phyloP scores from a whole-genome alignment of 768 basidiomycete species.

The Brasilioporus rufonigricans region DNA sequence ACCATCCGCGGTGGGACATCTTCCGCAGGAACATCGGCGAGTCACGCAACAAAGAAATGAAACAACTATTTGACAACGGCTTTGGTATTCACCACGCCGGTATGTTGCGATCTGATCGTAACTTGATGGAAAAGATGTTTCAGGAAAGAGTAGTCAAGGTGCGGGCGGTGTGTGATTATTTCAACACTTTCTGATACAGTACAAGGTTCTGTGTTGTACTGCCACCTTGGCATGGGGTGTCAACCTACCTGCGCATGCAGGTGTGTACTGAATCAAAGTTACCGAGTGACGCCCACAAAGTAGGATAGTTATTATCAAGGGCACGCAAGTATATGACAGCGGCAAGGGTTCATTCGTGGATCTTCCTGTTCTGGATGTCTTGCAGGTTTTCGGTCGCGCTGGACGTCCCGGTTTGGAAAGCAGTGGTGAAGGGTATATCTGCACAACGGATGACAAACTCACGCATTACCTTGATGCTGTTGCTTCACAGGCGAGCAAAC shows the following conservation, averaged over 20 bases:
- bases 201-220: slow-evolving; percentile 93
- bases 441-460: slow-evolving; percentile 91
- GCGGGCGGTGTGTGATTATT: not conserved
- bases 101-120: slow-evolving; percentile 92
- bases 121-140: slow-evolving; percentile 94
- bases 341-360: slow-evolving; percentile 88
- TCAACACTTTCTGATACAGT: not conserved
- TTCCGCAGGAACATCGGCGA: slow-evolving; percentile 77
- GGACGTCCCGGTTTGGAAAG: slow-evolving; percentile 84
- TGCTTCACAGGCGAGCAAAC: slow-evolving; percentile 67
- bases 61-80: slow-evolving; percentile 83
- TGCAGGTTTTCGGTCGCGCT: slow-evolving; percentile 97
- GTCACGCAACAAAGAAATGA: slow-evolving; percentile 96
- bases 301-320: slow-evolving; percentile 84
- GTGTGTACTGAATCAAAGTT: slow-evolving; percentile 38
- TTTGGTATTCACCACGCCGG: slow-evolving; percentile 99
- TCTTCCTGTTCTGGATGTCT: slow-evolving; percentile 89
- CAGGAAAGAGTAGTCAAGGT: slow-evolving; percentile 91
- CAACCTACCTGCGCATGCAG: slow-evolving; percentile 96
- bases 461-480: slow-evolving; percentile 87
- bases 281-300: slow-evolving; percentile 7
- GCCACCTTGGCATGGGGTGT: slow-evolving; percentile 99
- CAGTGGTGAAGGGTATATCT: slow-evolving; percentile 96
- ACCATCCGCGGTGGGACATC: slow-evolving; percentile 72
- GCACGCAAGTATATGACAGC: slow-evolving; percentile 95